A percentile compares a stretch with the other conserved stretches of the same genome.
Conservation (phyloP, 352 stramenopile species). For the Globisporangium orthogonon region DNA sequence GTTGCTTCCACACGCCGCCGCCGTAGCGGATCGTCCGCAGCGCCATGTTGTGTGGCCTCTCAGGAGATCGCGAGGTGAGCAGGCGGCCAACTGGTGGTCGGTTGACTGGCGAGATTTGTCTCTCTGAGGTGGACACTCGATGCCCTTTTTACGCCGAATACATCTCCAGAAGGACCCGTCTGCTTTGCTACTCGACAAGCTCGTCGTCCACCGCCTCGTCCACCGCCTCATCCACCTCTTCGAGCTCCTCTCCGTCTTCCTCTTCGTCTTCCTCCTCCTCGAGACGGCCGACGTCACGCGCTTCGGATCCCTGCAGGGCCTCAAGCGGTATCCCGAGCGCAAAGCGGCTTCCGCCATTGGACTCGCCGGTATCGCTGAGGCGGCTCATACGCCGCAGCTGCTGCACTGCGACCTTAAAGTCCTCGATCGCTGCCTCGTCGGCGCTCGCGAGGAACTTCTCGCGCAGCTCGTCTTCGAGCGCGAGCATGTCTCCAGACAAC, state of each 20-base stretch:
- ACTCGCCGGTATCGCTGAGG: constrained; percentile 2
- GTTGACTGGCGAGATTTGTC: neutral
- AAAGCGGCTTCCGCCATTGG: constrained; percentile 4
- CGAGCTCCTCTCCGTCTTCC: constrained; percentile 24
- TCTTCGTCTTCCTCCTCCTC: constrained; percentile 18
- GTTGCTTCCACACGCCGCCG: constrained; percentile 25
- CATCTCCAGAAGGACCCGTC: neutral
- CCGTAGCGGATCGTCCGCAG: constrained; percentile 18
- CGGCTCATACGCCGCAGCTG: constrained; percentile 46
- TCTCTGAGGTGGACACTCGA: neutral
- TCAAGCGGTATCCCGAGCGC: constrained; percentile 12
- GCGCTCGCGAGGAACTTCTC: constrained; percentile 57
- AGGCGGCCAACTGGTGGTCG: neutral
- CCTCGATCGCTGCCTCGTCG: constrained; percentile 53
- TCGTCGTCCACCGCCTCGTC: constrained; percentile 1
- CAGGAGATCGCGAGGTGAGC: no score
- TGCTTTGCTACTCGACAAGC: neutral
- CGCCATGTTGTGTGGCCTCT: no score
- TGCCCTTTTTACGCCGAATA: neutral
- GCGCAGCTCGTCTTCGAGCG: constrained; percentile 57
- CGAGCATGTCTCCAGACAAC: constrained; percentile 26
- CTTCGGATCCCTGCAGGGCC: neutral
- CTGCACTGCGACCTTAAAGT: constrained; percentile 62
- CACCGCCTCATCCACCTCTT: constrained; percentile 13
- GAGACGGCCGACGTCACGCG: neutral